Evolutionary conservation across 2,329 filamentous ascomycete species (phyloP).

Genomic region (Monosporascus ibericus): DNA sequence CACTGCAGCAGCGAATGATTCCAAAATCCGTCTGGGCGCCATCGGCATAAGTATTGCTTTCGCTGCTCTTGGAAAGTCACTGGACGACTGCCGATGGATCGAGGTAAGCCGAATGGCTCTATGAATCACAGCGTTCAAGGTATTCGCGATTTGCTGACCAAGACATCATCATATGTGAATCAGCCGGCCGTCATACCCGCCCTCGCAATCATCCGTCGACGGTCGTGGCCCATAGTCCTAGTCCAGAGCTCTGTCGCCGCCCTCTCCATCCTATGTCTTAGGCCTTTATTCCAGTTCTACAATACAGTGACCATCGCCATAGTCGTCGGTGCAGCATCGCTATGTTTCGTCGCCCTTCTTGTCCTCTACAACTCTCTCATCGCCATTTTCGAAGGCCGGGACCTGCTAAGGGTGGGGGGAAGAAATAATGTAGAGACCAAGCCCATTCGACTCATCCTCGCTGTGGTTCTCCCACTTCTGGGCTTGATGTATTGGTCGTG

Average conservation of each 20-base stretch:
- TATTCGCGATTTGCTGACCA: neutral
- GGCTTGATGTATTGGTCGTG: neutral
- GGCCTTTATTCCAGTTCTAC: neutral
- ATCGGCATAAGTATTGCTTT: neutral
- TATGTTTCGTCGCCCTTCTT: neutral
- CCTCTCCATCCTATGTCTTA: neutral
- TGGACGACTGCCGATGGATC: neutral
- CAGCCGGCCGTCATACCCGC: neutral
- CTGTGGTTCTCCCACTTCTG: neutral
- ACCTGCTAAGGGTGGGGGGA: neutral
- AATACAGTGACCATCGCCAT: neutral
- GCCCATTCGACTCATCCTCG: neutral
- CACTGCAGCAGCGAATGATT: neutral
- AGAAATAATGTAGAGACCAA: neutral
- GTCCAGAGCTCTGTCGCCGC: neutral
- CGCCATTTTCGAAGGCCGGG: neutral
- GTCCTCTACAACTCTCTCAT: neutral
- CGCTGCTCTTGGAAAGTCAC: neutral
- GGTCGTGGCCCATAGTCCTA: neutral
- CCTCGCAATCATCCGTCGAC: neutral
- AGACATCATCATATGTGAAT: neutral
- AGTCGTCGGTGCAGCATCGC: neutral
- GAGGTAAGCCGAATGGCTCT: neutral
- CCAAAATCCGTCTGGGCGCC: neutral
- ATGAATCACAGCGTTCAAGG: neutral